A percentile compares a stretch with the other conserved stretches of the same genome.
phyloP scores from a whole-genome alignment of 495 filamentous ascomycete genomes.

The Cercophora samala region DNA sequence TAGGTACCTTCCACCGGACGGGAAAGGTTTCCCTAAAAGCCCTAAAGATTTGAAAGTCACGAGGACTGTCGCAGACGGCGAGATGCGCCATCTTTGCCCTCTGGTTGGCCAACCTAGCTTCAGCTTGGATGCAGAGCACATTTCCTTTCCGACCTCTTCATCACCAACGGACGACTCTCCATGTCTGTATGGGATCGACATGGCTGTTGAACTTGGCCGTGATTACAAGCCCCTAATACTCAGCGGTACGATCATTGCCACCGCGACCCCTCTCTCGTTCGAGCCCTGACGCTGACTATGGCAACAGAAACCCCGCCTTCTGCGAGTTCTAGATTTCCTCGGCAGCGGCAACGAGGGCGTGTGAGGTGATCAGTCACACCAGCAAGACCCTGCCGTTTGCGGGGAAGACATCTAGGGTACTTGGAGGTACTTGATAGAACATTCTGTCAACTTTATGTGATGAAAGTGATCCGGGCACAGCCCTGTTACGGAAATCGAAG shows the following conservation, averaged over 20 bases:
- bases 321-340: constrained; percentile 8
- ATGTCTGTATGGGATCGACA: constrained; percentile 9
- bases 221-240: not conserved
- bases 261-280: constrained; percentile 1
- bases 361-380: not conserved
- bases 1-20: not conserved
- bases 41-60: not conserved
- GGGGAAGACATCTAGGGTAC: not conserved
- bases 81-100: not conserved
- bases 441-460: not conserved
- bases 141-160: not conserved
- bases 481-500: not conserved
- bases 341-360: not conserved
- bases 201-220: constrained; percentile 1
- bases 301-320: constrained; percentile 15
- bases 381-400: not conserved
- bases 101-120: not conserved
- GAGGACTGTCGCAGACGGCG: not conserved
- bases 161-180: not conserved
- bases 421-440: not conserved
- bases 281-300: not conserved
- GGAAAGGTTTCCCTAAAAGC: not conserved
- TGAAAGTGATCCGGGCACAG: not conserved
- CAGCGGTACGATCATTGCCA: constrained; percentile 14
- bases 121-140: not conserved